Conservation (phyloP, 2,329 filamentous ascomycete species). For the Raffaelea albimanens region DNA sequence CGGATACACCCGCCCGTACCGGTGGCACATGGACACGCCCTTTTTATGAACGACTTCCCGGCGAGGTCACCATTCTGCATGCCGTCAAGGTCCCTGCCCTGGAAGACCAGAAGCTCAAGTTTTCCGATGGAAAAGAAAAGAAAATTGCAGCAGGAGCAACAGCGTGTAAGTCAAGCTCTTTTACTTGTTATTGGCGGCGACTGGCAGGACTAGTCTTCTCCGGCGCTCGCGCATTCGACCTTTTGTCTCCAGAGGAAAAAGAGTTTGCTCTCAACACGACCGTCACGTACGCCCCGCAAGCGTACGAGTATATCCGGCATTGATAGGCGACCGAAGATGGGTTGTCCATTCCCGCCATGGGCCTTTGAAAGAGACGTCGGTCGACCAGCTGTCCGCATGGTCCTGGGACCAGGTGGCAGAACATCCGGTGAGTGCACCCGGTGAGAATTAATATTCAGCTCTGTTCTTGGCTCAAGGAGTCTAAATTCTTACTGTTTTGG, state of each 20-base stretch:
- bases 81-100: conserved; percentile 58
- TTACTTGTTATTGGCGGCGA: not conserved
- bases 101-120: conserved; percentile 8
- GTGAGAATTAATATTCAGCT: too few species aligned
- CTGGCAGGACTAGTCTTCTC: conserved; percentile 7
- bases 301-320: conserved; percentile 26
- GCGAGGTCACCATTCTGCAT: conserved; percentile 60
- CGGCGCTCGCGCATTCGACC: conserved; percentile 10
- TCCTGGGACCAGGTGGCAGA: conserved; percentile 12
- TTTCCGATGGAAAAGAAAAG: conserved; percentile 8
- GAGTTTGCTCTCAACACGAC: conserved; percentile 11
- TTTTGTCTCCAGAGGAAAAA: conserved; percentile 9
- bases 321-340: conserved; percentile 24
- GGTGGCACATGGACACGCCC: conserved; percentile 77
- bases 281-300: conserved; percentile 11
- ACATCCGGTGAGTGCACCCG: conserved; percentile 21
- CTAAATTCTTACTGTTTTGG: too few species aligned
- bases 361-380: conserved; percentile 5
- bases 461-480: too few species aligned
- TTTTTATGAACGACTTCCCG: conserved; percentile 62
- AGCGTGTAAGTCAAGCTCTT: conserved; percentile 4
- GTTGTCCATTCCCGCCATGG: conserved; percentile 8
- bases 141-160: conserved; percentile 9
- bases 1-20: conserved; percentile 49
- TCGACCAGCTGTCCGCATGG: conserved; percentile 5